Evolutionary conservation across 208 protist species (phyloP).

Genomic region (Wallacemonas sp.): DNA sequence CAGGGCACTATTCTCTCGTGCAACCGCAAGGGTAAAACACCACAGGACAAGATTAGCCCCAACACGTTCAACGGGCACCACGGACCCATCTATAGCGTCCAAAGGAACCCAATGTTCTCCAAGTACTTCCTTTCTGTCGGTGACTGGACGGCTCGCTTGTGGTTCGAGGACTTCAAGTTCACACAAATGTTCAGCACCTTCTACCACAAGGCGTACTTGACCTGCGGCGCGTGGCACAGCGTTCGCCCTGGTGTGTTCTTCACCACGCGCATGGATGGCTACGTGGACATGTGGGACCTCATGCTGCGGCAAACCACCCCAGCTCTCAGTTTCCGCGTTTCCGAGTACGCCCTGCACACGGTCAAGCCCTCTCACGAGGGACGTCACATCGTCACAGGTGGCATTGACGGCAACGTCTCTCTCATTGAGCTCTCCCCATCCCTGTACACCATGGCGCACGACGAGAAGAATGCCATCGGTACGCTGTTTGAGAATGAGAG

Average conservation of each 20-base stretch:
- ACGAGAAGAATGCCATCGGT: slow-evolving; percentile 90
- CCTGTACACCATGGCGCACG: slow-evolving; percentile 74
- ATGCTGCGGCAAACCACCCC: slow-evolving; percentile 94
- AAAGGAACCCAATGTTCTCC: slow-evolving; percentile 93
- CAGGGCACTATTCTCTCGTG: slow-evolving; percentile 93
- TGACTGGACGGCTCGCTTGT: slow-evolving; percentile 96
- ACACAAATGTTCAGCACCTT: slow-evolving; percentile 95
- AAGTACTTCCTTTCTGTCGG: slow-evolving; percentile 97
- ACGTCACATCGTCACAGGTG: slow-evolving; percentile 86
- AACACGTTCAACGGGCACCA: slow-evolving; percentile 96
- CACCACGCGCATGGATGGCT: slow-evolving; percentile 96
- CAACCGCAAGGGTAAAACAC: slow-evolving; percentile 95
- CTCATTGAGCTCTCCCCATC: slow-evolving; percentile 93
- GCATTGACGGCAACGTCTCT: slow-evolving; percentile 93
- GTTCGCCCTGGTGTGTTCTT: slow-evolving; percentile 95
- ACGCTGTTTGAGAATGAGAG: slow-evolving; percentile 94
- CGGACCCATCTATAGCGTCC: slow-evolving; percentile 95
- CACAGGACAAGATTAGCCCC: slow-evolving; percentile 90
- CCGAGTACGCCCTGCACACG: slow-evolving; percentile 89
- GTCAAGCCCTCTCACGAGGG: slow-evolving; percentile 81
- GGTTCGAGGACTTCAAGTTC: slow-evolving; percentile 96
- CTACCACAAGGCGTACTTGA: slow-evolving; percentile 95
- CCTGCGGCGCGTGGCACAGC: slow-evolving; percentile 92
- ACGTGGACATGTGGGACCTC: slow-evolving; percentile 96
- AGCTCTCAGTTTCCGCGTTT: slow-evolving; percentile 90